Evolutionary conservation across 257 asterid species (phyloP).

Genomic region (Capsicum chinense): DNA sequence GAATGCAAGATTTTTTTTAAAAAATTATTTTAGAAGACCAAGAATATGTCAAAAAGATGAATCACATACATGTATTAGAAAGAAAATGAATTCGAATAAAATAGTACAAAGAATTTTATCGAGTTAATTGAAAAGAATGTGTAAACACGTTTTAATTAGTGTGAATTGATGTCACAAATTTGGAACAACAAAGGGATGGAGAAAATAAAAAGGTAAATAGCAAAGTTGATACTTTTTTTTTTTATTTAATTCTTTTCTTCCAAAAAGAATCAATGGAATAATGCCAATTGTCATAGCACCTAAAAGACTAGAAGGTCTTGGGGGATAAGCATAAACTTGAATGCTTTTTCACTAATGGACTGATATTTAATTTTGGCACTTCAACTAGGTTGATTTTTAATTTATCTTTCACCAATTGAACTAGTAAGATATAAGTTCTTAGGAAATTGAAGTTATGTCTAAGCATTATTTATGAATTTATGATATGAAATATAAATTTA

Average conservation of each 20-base stretch:
- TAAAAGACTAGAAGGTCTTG: background rate
- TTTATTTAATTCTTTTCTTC: background rate
- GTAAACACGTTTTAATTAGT: slow-evolving; percentile 12
- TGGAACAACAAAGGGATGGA: background rate
- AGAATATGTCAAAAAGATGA: background rate
- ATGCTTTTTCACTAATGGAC: no score
- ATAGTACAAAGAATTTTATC: background rate
- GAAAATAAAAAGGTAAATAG: background rate
- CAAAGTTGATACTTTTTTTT: background rate
- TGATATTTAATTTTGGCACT: no score
- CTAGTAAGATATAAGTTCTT: no score
- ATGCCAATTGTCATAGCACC: background rate
- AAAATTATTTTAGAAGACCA: background rate
- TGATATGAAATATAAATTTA: no score
- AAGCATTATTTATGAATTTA: no score
- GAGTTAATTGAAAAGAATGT: background rate
- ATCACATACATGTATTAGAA: background rate
- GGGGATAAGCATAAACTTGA: no score
- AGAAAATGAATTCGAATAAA: background rate
- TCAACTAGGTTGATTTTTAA: no score
- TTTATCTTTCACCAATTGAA: no score
- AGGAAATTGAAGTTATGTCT: no score
- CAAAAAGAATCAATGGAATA: background rate
- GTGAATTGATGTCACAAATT: slow-evolving; percentile 15
- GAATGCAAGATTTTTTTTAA: background rate